These are phyloP conservation scores for Fusarium sp. DNA, from an alignment of 2,329 filamentous ascomycete genomes.

Conservation along the genomic window DNA sequence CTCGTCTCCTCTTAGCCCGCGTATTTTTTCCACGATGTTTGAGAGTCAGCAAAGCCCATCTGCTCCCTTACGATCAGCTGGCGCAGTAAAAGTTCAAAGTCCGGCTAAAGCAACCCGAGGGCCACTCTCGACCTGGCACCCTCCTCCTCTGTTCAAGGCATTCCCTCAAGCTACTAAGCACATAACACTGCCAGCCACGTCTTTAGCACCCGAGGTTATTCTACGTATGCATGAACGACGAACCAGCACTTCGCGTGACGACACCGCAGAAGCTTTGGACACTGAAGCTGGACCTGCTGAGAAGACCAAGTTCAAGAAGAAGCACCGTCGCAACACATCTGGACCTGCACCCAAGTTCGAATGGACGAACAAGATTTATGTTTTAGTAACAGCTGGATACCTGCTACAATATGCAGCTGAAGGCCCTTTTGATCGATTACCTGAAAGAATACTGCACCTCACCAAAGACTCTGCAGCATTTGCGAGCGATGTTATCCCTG, in stretches of 20 bases:
- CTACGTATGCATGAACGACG: slow-evolving; percentile 69
- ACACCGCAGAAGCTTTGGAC: slow-evolving; percentile 24
- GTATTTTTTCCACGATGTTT: slow-evolving; percentile 42
- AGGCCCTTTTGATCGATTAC: slow-evolving; percentile 75
- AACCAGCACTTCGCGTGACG: slow-evolving; percentile 38
- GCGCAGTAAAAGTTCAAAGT: slow-evolving; percentile 23
- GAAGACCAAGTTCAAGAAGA: slow-evolving; percentile 56
- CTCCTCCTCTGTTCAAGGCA: slow-evolving; percentile 85
- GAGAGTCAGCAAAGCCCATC: slow-evolving; percentile 35
- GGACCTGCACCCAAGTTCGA: slow-evolving; percentile 63
- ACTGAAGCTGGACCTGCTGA: slow-evolving; percentile 42
- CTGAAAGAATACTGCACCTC: slow-evolving; percentile 78
- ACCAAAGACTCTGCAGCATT: slow-evolving; percentile 82
- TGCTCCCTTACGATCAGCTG: slow-evolving; percentile 15
- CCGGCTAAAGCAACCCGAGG: slow-evolving; percentile 44
- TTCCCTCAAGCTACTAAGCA: slow-evolving; percentile 87
- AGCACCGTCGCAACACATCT: slow-evolving; percentile 57
- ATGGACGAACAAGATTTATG: slow-evolving; percentile 77
- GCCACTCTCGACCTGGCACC: slow-evolving; percentile 65
- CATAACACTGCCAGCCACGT: slow-evolving; percentile 74
- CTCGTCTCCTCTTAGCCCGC: slow-evolving; percentile 39
- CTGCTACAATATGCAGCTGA: slow-evolving; percentile 79
- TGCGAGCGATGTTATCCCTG: slow-evolving; percentile 82
- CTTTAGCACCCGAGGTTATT: slow-evolving; percentile 75
- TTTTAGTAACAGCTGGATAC: slow-evolving; percentile 76